Conservation (phyloP, 768 basidiomycete genomes). For the Pleurotus tuoliensis region DNA sequence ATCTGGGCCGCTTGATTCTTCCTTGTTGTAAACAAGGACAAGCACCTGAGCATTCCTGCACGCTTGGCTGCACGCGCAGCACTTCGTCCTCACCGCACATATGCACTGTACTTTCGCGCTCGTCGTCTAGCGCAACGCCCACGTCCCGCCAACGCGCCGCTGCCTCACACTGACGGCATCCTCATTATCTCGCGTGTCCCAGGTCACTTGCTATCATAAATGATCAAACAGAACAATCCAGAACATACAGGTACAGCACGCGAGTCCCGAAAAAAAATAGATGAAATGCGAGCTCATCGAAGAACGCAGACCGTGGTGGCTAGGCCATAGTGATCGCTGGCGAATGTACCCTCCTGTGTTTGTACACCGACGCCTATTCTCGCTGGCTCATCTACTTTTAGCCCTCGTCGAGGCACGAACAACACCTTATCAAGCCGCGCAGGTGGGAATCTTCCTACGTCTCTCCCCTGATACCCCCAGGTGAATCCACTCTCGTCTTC, state of each 20-base stretch:
- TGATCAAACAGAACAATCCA: neutral
- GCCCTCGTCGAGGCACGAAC: conserved; percentile 45
- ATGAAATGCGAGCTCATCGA: neutral
- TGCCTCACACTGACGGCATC: no score
- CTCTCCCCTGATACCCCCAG: conserved; percentile 65
- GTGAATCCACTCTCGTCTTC: conserved; percentile 48
- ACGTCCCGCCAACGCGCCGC: no score
- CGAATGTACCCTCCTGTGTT: conserved; percentile 30
- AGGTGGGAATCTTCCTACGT: conserved; percentile 36
- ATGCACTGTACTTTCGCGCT: no score
- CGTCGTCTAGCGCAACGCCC: no score
- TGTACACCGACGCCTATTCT: conserved; percentile 55
- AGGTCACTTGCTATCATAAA: no score
- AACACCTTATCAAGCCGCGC: conserved; percentile 66
- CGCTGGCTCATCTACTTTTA: conserved; percentile 49
- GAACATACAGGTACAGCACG: neutral
- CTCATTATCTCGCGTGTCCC: no score
- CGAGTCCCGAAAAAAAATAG: neutral
- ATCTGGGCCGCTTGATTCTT: conserved; percentile 5
- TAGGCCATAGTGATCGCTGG: conserved; percentile 70
- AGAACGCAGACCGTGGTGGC: conserved; percentile 10
- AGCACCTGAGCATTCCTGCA: neutral
- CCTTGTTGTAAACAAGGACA: conserved; percentile 1
- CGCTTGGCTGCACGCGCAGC: no score
- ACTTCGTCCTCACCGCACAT: no score